Conservation (phyloP, 345 rosid genomes). For the Aquilaria yunnanensis region DNA sequence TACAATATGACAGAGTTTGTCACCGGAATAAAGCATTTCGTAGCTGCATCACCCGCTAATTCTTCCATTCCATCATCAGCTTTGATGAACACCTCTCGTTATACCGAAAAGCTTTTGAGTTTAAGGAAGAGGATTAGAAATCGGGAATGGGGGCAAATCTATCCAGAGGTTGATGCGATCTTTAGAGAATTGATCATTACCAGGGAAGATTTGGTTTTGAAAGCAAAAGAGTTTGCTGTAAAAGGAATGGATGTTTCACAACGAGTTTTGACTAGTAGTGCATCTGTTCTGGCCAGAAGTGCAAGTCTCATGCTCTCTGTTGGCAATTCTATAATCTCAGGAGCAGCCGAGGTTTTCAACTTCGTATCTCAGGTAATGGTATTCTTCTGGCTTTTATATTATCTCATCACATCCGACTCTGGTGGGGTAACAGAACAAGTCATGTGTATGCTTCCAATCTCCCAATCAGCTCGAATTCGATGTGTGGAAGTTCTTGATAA, state of each 20-base stretch:
- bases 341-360: constrained; percentile 93
- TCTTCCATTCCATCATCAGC: constrained; percentile 45
- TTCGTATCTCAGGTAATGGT: constrained; percentile 79
- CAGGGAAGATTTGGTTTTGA: constrained; percentile 73
- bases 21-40: constrained; percentile 80
- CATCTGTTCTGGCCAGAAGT: constrained; percentile 68
- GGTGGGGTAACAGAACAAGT: constrained; percentile 96
- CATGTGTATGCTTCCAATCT: constrained; percentile 79
- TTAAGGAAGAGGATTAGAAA: constrained; percentile 45
- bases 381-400: constrained; percentile 80
- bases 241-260: constrained; percentile 78
- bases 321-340: constrained; percentile 64
- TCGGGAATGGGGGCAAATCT: constrained; percentile 73
- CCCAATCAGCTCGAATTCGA: constrained; percentile 46
- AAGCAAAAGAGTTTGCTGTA: constrained; percentile 76
- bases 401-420: constrained; percentile 85
- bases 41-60: constrained; percentile 41
- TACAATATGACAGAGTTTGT: constrained; percentile 93
- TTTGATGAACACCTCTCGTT: constrained; percentile 56
- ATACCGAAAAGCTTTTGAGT: constrained; percentile 66
- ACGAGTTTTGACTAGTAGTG: constrained; percentile 57
- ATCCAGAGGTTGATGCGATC: constrained; percentile 64
- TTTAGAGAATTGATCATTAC: constrained; percentile 74
- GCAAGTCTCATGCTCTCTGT: constrained; percentile 60
- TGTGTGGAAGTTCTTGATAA: constrained; percentile 86